These are phyloP conservation scores for Reticulomyxa filosa DNA, from an alignment of 78 protist species.

Conservation along the genomic window DNA sequence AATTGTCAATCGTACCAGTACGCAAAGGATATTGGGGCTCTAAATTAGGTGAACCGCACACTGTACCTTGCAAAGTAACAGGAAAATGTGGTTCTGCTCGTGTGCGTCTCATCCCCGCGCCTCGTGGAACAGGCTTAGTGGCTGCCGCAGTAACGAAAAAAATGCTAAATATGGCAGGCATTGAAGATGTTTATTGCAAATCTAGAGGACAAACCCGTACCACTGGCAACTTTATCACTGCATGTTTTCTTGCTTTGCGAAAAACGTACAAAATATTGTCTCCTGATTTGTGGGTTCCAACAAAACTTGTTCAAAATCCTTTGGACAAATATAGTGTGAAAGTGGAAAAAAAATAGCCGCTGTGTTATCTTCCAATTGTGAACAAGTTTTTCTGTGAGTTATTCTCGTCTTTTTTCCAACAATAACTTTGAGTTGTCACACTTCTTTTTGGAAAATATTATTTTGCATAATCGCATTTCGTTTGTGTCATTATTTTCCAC, in stretches of 20 bases:
- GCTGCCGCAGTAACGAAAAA: slow-evolving; percentile 91
- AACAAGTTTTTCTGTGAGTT: too few relatives aligned
- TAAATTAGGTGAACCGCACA: slow-evolving; percentile 96
- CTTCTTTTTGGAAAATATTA: too few relatives aligned
- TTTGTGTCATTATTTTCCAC: too few relatives aligned
- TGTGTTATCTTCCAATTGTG: too few relatives aligned
- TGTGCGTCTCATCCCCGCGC: slow-evolving; percentile 97
- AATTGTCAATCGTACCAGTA: slow-evolving; percentile 88
- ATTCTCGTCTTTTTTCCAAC: too few relatives aligned
- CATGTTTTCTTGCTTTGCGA: slow-evolving; percentile 78
- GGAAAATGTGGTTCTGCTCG: slow-evolving; percentile 97
- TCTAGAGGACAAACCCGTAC: slow-evolving; percentile 89
- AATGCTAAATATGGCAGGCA: slow-evolving; percentile 89
- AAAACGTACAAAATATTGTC: slow-evolving; percentile 82
- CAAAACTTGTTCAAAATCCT: too few relatives aligned
- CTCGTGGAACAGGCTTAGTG: slow-evolving; percentile 98
- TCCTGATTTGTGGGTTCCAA: slow-evolving; percentile 98
- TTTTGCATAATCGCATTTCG: too few relatives aligned
- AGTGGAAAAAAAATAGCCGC: too few relatives aligned
- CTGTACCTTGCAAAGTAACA: slow-evolving; percentile 94
- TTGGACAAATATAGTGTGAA: too few relatives aligned
- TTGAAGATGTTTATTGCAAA: slow-evolving; percentile 90
- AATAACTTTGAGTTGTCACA: too few relatives aligned
- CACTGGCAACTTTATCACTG: slow-evolving; percentile 93
- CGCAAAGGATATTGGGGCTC: slow-evolving; percentile 99